A percentile compares a stretch with the other conserved stretches of the same genome.
Conservation (phyloP, 148 eudicot species). For the Silene uniflora region DNA sequence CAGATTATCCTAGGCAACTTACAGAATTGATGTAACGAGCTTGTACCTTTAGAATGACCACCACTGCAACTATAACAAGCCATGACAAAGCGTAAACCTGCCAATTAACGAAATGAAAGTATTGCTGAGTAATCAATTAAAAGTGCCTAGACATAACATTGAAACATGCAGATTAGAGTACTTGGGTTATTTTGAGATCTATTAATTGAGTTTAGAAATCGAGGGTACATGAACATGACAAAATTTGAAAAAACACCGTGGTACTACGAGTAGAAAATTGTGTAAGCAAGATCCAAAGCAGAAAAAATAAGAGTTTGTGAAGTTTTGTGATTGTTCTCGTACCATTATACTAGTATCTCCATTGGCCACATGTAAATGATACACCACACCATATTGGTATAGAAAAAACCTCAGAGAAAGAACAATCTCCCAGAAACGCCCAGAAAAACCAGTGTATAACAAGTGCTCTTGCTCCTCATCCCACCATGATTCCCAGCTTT, state of each 20-base stretch:
- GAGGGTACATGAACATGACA: too few species aligned
- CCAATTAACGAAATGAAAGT: neutral
- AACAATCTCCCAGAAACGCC: conserved; percentile 55
- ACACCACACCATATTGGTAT: conserved; percentile 75
- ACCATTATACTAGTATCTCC: conserved; percentile 58
- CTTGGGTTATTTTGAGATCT: too few species aligned
- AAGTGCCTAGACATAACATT: too few species aligned
- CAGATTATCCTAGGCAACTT: neutral
- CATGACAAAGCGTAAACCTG: conserved; percentile 79
- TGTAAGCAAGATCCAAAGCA: neutral
- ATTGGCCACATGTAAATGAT: conserved; percentile 64
- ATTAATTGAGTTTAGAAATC: neutral
- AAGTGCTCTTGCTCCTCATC: conserved; percentile 80
- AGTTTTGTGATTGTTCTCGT: conserved; percentile 1
- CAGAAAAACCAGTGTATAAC: conserved; percentile 44
- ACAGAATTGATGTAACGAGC: neutral
- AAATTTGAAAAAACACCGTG: too few species aligned
- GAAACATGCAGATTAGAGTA: conserved; percentile 5
- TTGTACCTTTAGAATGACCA: conserved; percentile 56
- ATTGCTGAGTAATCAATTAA: neutral
- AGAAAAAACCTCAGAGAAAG: conserved; percentile 63
- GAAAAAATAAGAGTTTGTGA: conserved; percentile 10
- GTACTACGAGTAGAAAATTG: neutral
- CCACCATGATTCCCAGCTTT: conserved; percentile 96
- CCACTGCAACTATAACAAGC: conserved; percentile 71